Conservation (phyloP, 805 yeast genomes). For the fission yeast (Schizosaccharomyces pombe) region DNA sequence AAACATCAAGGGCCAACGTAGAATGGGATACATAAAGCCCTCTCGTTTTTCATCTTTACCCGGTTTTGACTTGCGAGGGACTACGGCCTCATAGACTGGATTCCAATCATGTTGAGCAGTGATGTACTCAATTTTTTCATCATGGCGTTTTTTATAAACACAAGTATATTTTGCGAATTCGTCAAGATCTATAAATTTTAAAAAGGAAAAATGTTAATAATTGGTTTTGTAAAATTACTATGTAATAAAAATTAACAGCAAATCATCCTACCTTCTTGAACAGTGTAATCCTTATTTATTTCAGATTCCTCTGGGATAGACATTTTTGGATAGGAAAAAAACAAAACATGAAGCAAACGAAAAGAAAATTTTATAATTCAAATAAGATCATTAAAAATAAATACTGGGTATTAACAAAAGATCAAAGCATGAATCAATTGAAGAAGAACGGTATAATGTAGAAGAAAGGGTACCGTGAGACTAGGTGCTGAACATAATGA, state of each 20-base stretch:
- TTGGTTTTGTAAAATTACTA: too few relatives aligned
- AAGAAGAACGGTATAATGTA: too few relatives aligned
- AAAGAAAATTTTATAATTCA: background rate
- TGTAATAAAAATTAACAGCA: background rate
- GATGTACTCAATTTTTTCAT: slow-evolving; percentile 16
- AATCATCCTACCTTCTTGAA: background rate
- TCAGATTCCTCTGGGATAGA: background rate
- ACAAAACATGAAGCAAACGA: background rate
- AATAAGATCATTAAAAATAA: background rate
- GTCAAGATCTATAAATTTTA: background rate
- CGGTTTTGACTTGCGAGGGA: slow-evolving; percentile 9
- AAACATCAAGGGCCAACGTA: slow-evolving; percentile 41
- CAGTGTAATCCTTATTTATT: background rate
- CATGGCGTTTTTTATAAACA: slow-evolving; percentile 4
- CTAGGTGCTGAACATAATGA: too few relatives aligned
- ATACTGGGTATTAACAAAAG: too few relatives aligned
- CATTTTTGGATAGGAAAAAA: background rate
- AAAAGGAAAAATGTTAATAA: background rate
- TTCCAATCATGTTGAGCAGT: slow-evolving; percentile 26
- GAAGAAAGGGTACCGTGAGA: too few relatives aligned
- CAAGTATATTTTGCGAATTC: slow-evolving; percentile 1
- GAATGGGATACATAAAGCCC: slow-evolving; percentile 24
- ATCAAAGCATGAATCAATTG: too few relatives aligned
- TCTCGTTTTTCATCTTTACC: slow-evolving; percentile 10
- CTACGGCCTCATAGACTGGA: slow-evolving; percentile 16